These are phyloP conservation scores for Trypanosoma lewisi DNA, from an alignment of 208 protist genomes.

Conservation along the genomic window DNA sequence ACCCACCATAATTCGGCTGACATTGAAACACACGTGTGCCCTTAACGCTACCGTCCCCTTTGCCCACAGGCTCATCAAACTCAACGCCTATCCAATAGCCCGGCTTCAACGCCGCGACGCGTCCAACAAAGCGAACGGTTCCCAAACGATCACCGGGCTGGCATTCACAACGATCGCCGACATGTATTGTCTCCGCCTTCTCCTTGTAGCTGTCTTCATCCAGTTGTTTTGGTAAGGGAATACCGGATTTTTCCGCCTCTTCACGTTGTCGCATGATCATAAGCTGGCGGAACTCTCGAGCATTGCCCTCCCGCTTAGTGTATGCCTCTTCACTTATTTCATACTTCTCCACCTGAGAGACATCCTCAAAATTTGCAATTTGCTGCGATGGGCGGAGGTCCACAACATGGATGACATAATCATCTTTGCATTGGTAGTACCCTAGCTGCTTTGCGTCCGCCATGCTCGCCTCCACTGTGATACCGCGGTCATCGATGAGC, in stretches of 20 bases:
- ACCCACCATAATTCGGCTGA: conserved; percentile 72
- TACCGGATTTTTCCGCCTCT: conserved; percentile 62
- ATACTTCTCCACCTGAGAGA: conserved; percentile 90
- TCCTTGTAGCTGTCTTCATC: conserved; percentile 73
- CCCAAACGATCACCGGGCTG: conserved; percentile 81
- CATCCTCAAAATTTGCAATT: conserved; percentile 76
- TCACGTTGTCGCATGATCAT: conserved; percentile 70
- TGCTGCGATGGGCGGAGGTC: conserved; percentile 76
- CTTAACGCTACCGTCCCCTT: conserved; percentile 93
- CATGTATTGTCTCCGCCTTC: conserved; percentile 61
- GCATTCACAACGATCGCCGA: conserved; percentile 85
- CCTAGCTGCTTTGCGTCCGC: conserved; percentile 72
- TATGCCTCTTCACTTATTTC: conserved; percentile 90
- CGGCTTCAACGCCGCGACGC: conserved; percentile 71
- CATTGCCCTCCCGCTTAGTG: conserved; percentile 79
- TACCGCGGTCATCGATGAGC: conserved; percentile 73
- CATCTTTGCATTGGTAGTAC: conserved; percentile 83
- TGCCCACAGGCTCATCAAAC: conserved; percentile 95
- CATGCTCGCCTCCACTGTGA: conserved; percentile 60
- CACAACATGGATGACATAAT: conserved; percentile 85
- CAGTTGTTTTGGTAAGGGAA: conserved; percentile 40
- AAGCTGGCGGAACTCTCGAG: conserved; percentile 74
- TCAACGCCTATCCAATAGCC: conserved; percentile 92
- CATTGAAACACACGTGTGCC: conserved; percentile 88
- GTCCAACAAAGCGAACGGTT: conserved; percentile 86